Evolutionary conservation across 345 rosid genomes (phyloP).

Genomic region (Eutrema heterophyllum): DNA sequence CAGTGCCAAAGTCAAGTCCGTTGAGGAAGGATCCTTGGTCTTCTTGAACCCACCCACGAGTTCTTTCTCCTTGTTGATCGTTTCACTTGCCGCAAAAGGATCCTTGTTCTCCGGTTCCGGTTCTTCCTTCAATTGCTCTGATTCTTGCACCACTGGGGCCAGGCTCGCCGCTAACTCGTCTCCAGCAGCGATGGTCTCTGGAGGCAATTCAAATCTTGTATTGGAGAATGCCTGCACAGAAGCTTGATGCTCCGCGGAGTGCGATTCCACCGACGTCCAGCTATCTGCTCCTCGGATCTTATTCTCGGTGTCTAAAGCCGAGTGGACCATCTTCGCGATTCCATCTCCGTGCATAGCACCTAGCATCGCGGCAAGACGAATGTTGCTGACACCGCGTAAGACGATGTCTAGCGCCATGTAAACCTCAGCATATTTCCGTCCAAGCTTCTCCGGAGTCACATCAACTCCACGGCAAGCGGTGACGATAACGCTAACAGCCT

Average conservation of each 20-base stretch:
- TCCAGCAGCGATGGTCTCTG: conserved; percentile 76
- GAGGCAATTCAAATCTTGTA: conserved; percentile 66
- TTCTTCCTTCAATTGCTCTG: conserved; percentile 61
- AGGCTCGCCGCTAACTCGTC: conserved; percentile 67
- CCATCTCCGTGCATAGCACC: conserved; percentile 95
- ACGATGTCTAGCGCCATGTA: conserved; percentile 98
- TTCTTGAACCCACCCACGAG: conserved; percentile 87
- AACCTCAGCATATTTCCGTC: conserved; percentile 85
- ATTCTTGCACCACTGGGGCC: conserved; percentile 48
- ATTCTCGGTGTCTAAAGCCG: conserved; percentile 79
- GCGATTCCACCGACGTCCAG: conserved; percentile 60
- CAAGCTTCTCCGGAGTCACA: conserved; percentile 94
- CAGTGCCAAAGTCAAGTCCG: conserved; percentile 73
- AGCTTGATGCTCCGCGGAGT: conserved; percentile 61
- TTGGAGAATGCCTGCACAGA: conserved; percentile 59
- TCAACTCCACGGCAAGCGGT: conserved; percentile 99
- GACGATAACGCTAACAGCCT: conserved; percentile 91
- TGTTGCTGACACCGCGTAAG: conserved; percentile 81
- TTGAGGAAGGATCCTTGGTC: conserved; percentile 60
- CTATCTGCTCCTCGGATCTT: conserved; percentile 93
- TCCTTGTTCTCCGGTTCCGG: conserved; percentile 55
- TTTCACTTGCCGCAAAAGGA: conserved; percentile 89
- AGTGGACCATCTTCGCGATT: conserved; percentile 96
- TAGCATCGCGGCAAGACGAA: conserved; percentile 91
- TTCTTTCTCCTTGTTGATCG: conserved; percentile 63